A percentile compares a stretch with the other conserved stretches of the same genome.
These are phyloP conservation scores for Conringia planisiliqua DNA, from an alignment of 345 rosid species.

Conservation along the genomic window DNA sequence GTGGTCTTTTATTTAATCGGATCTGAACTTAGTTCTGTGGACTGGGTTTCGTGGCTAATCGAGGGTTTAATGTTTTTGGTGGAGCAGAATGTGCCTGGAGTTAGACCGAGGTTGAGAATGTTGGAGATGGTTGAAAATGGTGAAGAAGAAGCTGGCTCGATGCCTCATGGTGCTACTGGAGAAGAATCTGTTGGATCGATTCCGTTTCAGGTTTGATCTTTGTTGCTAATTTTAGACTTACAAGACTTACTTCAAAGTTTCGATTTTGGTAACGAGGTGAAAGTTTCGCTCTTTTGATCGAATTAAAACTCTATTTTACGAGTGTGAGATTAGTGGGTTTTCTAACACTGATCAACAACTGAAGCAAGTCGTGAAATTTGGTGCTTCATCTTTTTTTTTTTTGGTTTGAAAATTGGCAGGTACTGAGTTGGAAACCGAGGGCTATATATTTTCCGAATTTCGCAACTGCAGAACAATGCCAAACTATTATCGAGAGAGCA, in stretches of 20 bases:
- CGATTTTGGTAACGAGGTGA: not conserved
- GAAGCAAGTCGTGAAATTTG: not conserved
- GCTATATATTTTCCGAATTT: slow-evolving; percentile 71
- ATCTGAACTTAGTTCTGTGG: not conserved
- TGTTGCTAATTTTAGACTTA: not conserved
- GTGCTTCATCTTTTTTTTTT: not conserved
- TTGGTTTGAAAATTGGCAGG: slow-evolving; percentile 32
- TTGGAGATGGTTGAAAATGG: slow-evolving; percentile 40
- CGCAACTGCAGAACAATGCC: slow-evolving; percentile 59
- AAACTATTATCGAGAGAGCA: slow-evolving; percentile 48
- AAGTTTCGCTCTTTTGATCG: not conserved
- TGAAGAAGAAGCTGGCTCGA: slow-evolving; percentile 28
- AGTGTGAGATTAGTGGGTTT: not conserved
- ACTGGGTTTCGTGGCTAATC: not conserved
- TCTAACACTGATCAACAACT: too few species aligned
- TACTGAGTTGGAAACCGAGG: slow-evolving; percentile 74
- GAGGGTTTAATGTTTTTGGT: not conserved
- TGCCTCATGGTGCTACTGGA: slow-evolving; percentile 68
- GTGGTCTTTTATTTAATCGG: not conserved
- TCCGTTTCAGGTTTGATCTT: slow-evolving; percentile 64
- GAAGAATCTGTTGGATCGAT: slow-evolving; percentile 53
- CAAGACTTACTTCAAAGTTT: not conserved
- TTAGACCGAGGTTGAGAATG: slow-evolving; percentile 56
- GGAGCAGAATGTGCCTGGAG: slow-evolving; percentile 50
- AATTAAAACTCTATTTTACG: not conserved